Evolutionary conservation across 2,329 filamentous ascomycete species (phyloP), one percentile per base, ranked within the genome.

Genomic region (Apiospora arundinis): DNA sequence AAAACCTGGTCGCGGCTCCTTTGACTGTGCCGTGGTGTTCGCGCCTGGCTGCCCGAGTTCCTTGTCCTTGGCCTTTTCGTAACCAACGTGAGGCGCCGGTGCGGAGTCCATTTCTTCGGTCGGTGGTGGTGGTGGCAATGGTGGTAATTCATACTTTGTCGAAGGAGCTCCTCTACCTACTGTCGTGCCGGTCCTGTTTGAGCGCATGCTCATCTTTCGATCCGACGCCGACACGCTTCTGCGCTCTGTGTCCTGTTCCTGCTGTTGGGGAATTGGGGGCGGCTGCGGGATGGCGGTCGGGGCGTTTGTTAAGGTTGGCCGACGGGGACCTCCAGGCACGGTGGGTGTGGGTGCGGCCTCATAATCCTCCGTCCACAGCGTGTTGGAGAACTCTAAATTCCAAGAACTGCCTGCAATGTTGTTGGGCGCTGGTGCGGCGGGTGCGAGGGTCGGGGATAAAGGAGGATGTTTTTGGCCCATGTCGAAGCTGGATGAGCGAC

Each of bases 281-380:
- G 80, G 84, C 67, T 79, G 79, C 76, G 80, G 82, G 74, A 77
- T 79, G 7, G 78, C 75, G 45, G 79, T 75, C 60, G 81, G 78
- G 32, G 86, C 82, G 70, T 84, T 83, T 9, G 81, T 77, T 60
- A 52, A 40, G 44, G 74, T 71, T 40, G 71, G 69, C 56, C 84
- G 84, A 72, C 94, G 90, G 71, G 95, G 94, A 6, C 95, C 95
- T 67, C 88, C 92, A 45, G 94, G 94, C 46, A 98, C 87, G 40
- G 91, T 95, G 6, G 95, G 95, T 48, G 92, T 95, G 18, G 95
- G 95, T 37, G 95, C 95, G 69, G 94, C 93, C 79, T 96, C 93
- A 82, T 92, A 89, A 76, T 87, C 85, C 5, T 69, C 46, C 4
- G 88, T 82, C 74, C 87, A 82, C 74, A 86, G 86, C 71, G 82